These are phyloP conservation scores for Candida xiaguanensis DNA, from an alignment of 805 yeast genomes.

Conservation along the genomic window DNA sequence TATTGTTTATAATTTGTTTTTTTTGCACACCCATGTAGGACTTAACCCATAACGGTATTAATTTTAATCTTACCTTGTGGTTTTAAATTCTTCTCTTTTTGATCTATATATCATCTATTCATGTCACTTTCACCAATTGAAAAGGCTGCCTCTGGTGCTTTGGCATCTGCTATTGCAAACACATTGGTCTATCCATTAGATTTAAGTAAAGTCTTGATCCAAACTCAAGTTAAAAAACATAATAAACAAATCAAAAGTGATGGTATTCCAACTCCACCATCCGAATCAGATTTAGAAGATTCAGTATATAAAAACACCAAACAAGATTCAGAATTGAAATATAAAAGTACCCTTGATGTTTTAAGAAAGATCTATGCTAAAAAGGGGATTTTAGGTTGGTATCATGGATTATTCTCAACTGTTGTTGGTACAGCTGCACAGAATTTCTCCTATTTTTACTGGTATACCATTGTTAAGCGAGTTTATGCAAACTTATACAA, in stretches of 20 bases:
- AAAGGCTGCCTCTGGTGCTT: slow-evolving; percentile 77
- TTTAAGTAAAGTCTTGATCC: slow-evolving; percentile 70
- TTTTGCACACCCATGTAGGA: no score
- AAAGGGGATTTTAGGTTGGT: slow-evolving; percentile 66
- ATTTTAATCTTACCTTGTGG: no score
- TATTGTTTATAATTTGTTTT: no score
- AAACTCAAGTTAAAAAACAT: slow-evolving; percentile 53
- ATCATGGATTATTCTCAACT: slow-evolving; percentile 67
- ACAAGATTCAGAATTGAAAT: slow-evolving; percentile 28
- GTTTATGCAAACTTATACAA: slow-evolving; percentile 42
- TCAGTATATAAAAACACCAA: slow-evolving; percentile 13
- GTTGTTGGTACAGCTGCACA: slow-evolving; percentile 70
- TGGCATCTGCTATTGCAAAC: slow-evolving; percentile 79
- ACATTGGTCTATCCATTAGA: slow-evolving; percentile 78
- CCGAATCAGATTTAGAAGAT: slow-evolving; percentile 17
- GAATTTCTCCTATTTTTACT: slow-evolving; percentile 80
- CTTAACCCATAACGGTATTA: no score
- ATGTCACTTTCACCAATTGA: slow-evolving; percentile 67
- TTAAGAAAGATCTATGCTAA: slow-evolving; percentile 51
- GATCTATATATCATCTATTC: neutral
- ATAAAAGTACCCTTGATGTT: slow-evolving; percentile 61
- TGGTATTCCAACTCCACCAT: slow-evolving; percentile 8
- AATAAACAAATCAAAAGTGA: slow-evolving; percentile 3
- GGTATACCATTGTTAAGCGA: slow-evolving; percentile 73
- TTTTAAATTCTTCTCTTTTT: neutral